Percentiles rank a stretch among this genome's conserved stretches.
phyloP scores from a whole-genome alignment of 768 basidiomycete genomes.

The Crucibulum laeve region DNA sequence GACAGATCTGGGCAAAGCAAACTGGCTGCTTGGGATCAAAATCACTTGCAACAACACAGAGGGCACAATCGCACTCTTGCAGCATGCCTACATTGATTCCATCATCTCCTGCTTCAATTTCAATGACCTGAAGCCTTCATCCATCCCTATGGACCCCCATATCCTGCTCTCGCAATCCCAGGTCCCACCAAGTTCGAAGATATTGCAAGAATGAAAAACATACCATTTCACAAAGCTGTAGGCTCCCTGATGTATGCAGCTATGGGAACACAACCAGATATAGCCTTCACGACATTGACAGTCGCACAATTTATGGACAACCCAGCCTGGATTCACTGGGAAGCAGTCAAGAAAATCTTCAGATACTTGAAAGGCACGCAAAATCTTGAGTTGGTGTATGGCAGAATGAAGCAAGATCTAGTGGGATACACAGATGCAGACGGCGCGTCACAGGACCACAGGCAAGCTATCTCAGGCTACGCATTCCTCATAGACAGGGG shows the following conservation, averaged over 20 bases:
- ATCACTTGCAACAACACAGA: slow-evolving; percentile 3
- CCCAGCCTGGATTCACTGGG: slow-evolving; percentile 29
- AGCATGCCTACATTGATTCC: slow-evolving; percentile 26
- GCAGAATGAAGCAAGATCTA: too few relatives aligned
- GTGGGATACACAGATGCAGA: neutral
- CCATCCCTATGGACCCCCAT: slow-evolving; percentile 19
- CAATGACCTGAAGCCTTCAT: slow-evolving; percentile 16
- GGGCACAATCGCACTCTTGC: too few relatives aligned
- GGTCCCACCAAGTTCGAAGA: slow-evolving; percentile 13
- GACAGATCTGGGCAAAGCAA: slow-evolving; percentile 5
- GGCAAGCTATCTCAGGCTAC: slow-evolving; percentile 21
- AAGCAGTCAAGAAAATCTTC: slow-evolving; percentile 30
- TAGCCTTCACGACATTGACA: slow-evolving; percentile 21
- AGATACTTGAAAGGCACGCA: slow-evolving; percentile 29
- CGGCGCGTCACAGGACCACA: slow-evolving; percentile 8
- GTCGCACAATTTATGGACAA: slow-evolving; percentile 27
- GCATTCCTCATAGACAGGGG: slow-evolving; percentile 19
- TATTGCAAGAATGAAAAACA: slow-evolving; percentile 14
- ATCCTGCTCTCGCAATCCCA: slow-evolving; percentile 10
- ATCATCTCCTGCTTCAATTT: slow-evolving; percentile 16
- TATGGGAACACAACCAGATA: slow-evolving; percentile 27
- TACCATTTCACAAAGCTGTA: slow-evolving; percentile 21
- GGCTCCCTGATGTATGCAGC: slow-evolving; percentile 27
- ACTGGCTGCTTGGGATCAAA: slow-evolving; percentile 13
- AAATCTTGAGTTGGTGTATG: slow-evolving; percentile 11